These are phyloP conservation scores for Ceratocystis papillata DNA, from an alignment of 2,329 filamentous ascomycete genomes.

Conservation along the genomic window DNA sequence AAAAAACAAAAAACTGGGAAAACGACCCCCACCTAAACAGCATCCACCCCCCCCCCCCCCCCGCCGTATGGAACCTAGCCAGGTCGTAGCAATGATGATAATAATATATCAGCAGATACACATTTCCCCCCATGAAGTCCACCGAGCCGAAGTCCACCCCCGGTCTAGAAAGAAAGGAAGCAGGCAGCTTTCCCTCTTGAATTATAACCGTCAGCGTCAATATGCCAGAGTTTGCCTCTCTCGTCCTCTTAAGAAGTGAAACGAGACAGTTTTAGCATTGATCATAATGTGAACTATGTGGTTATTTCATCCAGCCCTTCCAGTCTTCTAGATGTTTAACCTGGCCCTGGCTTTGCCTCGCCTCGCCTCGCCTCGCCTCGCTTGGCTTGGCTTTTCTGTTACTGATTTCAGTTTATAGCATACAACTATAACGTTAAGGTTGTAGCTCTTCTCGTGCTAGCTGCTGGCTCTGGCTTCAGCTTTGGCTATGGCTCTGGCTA, in stretches of 20 bases:
- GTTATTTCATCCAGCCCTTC: neutral
- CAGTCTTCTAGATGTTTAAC: too few species aligned
- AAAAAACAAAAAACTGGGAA: too few species aligned
- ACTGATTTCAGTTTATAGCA: neutral
- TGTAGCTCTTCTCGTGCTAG: neutral
- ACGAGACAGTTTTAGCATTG: neutral
- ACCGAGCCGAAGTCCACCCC: neutral
- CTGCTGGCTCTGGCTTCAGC: too few species aligned
- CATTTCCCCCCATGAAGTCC: neutral
- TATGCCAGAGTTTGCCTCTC: neutral
- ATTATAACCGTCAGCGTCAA: neutral
- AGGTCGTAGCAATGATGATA: neutral
- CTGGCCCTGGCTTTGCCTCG: neutral
- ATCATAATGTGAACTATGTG: neutral
- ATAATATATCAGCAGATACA: neutral
- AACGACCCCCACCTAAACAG: too few species aligned
- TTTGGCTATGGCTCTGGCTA: too few species aligned
- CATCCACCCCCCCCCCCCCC: neutral
- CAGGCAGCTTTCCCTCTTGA: neutral
- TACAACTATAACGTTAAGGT: constrained; percentile 1
- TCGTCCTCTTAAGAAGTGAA: neutral
- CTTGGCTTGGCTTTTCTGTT: neutral
- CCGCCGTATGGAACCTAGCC: neutral
- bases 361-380: neutral
- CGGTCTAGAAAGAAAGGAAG: neutral